Evolutionary conservation across 2,329 filamentous ascomycete genomes (phyloP), one percentile per base, ranked within the genome.

Genomic region (Pseudocercospora crystallina): DNA sequence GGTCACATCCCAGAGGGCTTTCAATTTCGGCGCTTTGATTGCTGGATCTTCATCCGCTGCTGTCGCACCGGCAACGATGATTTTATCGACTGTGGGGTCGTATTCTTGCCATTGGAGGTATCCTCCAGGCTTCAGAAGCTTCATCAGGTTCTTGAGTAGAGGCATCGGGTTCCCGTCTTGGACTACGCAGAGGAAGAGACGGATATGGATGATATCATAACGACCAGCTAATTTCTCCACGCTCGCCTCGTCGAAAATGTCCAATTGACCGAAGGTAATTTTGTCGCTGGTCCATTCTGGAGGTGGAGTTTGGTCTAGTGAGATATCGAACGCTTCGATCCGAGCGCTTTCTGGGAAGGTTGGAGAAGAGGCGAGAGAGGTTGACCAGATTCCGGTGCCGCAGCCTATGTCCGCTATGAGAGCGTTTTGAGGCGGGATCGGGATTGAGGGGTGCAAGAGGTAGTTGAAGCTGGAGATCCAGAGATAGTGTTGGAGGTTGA

Each of bases 401-500:
- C 54, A 52, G 17, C 50, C 53, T 11, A 61, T 42, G 20, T 61
- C 59, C 11, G 57, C 59, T 1, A 61, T 52, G 13, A 56, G 11
- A 5, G 54, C 40, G 14, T 49, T 40, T 8, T 37, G 10, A 8
- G 31, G 31, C 30, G 30, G 47, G 9, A 54, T 40, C 1, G 42
- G 36, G 37, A 69, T 61, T 10, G 46, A 43, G 2, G 63, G 65
- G 42, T 70, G 66, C 8, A 70, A 52, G 29, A 52, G 59, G 43
- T 54, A 67, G 14, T 57, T 51, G 2, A 64, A 57, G 9, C 58
- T 53, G 15, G 63, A 54, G 38, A 59, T 59, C 62, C 61, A 70
- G 5, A 67, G 56, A 30, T 61, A 63, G 33, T 69, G 63, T 41
- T 69, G 65, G 34, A 66, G 51, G 36, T 67, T 63, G 1, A 68